These are phyloP conservation scores for Eucalyptus grandis DNA, from an alignment of 345 rosid species.

Conservation along the genomic window DNA sequence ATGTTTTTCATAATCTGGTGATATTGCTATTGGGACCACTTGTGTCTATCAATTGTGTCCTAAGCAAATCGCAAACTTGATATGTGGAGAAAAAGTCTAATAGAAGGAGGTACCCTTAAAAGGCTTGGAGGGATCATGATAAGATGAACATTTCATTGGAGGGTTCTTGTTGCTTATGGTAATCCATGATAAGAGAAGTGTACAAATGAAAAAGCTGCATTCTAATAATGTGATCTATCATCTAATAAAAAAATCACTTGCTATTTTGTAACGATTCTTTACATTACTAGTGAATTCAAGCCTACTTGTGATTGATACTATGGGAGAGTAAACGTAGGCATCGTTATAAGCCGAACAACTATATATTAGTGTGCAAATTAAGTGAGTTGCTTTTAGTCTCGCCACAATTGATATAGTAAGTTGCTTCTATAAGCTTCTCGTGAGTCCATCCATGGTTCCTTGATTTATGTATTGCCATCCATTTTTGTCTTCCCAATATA, in stretches of 20 bases:
- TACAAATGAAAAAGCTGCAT: neutral
- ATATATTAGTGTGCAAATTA: neutral
- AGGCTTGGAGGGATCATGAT: neutral
- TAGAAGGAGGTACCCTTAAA: neutral
- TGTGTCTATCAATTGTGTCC: neutral
- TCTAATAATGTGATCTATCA: fast-evolving
- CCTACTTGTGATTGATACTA: neutral
- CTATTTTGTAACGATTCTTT: neutral
- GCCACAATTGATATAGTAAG: fast-evolving
- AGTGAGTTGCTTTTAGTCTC: neutral
- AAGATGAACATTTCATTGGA: neutral
- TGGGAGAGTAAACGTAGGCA: neutral
- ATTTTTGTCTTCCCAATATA: neutral
- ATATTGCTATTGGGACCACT: neutral
- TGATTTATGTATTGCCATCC: neutral
- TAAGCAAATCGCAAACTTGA: neutral
- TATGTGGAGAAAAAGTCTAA: neutral
- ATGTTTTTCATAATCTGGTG: neutral
- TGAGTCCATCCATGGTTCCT: neutral
- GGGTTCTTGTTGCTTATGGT: neutral
- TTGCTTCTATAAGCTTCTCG: neutral
- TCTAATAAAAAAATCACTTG: neutral
- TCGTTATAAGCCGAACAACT: neutral
- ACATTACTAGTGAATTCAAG: neutral
- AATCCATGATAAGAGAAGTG: neutral